phyloP scores from a whole-genome alignment of 768 basidiomycete genomes.

The Kwoniella shandongensis region DNA sequence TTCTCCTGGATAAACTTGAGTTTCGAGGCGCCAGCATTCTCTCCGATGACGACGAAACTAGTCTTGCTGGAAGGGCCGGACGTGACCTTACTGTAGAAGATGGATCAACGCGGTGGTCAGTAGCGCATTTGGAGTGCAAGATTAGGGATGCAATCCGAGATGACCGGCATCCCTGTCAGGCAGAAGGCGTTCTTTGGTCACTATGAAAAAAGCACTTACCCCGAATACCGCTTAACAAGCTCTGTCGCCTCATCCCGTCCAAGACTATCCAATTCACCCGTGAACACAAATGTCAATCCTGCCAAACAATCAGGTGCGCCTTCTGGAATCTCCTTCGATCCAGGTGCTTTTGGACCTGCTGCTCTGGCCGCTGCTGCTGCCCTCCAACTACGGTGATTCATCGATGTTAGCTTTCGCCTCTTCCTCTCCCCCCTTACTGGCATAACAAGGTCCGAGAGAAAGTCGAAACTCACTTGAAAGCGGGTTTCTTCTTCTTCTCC shows the following conservation, averaged over 20 bases:
- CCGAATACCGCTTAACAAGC: conserved; percentile 88
- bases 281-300: conserved; percentile 90
- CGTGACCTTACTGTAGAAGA: conserved; percentile 69
- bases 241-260: conserved; percentile 83
- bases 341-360: conserved; percentile 52
- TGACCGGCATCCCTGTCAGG: no score
- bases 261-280: conserved; percentile 83
- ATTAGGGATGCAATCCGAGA: no score
- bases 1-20: conserved; percentile 83
- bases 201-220: conserved; percentile 67
- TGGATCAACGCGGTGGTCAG: no score
- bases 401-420: conserved; percentile 41
- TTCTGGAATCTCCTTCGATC: conserved; percentile 71
- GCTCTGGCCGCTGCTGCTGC: conserved; percentile 29
- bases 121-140: no score
- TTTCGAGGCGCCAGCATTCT: conserved; percentile 83
- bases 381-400: conserved; percentile 56
- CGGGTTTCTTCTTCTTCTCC: conserved; percentile 51
- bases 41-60: conserved; percentile 81
- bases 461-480: conserved; percentile 52
- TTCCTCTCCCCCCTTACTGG: no score
- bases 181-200: no score
- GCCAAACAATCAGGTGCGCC: conserved; percentile 71
- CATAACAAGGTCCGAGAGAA: neutral
- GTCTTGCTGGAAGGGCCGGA: conserved; percentile 86